Base-by-base conservation (phyloP, 768 basidiomycete species). In the Mycena kentingensis region DNA sequence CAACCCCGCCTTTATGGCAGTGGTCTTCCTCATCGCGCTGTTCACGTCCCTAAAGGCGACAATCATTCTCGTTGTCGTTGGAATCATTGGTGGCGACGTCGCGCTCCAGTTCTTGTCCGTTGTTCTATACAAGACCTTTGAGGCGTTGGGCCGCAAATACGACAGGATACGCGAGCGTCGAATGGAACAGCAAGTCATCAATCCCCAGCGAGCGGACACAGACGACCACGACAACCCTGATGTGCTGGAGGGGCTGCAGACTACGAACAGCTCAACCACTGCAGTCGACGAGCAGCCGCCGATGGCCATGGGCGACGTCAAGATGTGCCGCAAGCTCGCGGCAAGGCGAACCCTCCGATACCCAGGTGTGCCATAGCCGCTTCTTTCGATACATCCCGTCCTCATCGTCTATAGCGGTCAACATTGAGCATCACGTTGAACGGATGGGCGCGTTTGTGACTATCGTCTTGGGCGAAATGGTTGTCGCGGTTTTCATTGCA, bases 401-500 rank as follows among this genome's bases (percentile, higher is more conserved):
- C 24, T 3, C 11, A 28, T 22, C 34, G 22, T n/a, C 28, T n/a
- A 2, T 43, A 68, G 68, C 68, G 0, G 63, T 68, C 49, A 70
- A 71, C 43, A 69, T 70, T 32, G 70, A 71, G 49, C 70, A 71
- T 56, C 63, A 63, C 25, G 61, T 70, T 24, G 70, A 71, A 35
- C 49, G 70, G 15, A 61, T 59, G 16, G 64, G 61, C 3, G 68
- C 70, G 5, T 70, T 70, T 37, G 65, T 70, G n/a, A 64, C 64
- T 44, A 60, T 70, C 34, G 64, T 67, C 4, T 55, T 67, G 22
- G 65, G 57, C 3, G 57, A 58, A 39, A 61, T 61, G 53, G 60
- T 61, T 2, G 54, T 58, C 4, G 49, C 32, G 21, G 55, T 61
- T 6, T 58, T 61, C 46, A 55, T 61, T 29, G 39, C 21, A 3